phyloP scores from a whole-genome alignment of 345 rosid species.

The Gossypium turneri region DNA sequence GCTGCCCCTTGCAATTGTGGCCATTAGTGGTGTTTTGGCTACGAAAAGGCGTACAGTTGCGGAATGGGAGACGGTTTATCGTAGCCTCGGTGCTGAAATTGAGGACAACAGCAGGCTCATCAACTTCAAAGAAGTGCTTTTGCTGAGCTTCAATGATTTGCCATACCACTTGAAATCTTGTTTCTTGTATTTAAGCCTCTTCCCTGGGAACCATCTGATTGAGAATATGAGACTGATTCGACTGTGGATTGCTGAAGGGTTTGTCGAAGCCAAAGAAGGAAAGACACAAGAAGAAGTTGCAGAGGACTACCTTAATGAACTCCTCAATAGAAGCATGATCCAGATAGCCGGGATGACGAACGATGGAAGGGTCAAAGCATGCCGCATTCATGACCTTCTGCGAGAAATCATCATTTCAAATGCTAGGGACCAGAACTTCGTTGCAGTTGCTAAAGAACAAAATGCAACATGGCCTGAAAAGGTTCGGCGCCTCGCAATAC shows the following conservation, averaged over 20 bases:
- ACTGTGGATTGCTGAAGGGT: slow-evolving; percentile 43
- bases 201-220: slow-evolving; percentile 34
- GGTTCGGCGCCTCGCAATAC: slow-evolving; percentile 37
- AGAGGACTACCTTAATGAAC: slow-evolving; percentile 35
- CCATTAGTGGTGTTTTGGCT: slow-evolving; percentile 30
- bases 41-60: slow-evolving; percentile 10
- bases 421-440: slow-evolving; percentile 37
- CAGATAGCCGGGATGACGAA: slow-evolving; percentile 21
- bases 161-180: slow-evolving; percentile 21
- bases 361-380: slow-evolving; percentile 34
- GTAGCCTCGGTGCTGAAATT: slow-evolving; percentile 23
- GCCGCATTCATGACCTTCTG: slow-evolving; percentile 38
- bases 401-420: slow-evolving; percentile 34
- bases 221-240: slow-evolving; percentile 27
- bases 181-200: slow-evolving; percentile 38
- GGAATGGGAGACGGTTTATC: slow-evolving; percentile 23
- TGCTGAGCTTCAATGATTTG: slow-evolving; percentile 24
- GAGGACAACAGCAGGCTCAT: slow-evolving; percentile 16
- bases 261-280: slow-evolving; percentile 33
- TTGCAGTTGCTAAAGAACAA: slow-evolving; percentile 21
- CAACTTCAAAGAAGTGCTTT: slow-evolving; percentile 24
- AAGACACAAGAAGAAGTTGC: slow-evolving; percentile 43
- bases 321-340: slow-evolving; percentile 39
- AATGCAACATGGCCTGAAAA: slow-evolving; percentile 26
- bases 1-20: slow-evolving; percentile 33